Percentiles rank a stretch among this genome's conserved stretches.
phyloP scores from a whole-genome alignment of 1,284 basidiomycete species.

The Heterobasidion parviporum region DNA sequence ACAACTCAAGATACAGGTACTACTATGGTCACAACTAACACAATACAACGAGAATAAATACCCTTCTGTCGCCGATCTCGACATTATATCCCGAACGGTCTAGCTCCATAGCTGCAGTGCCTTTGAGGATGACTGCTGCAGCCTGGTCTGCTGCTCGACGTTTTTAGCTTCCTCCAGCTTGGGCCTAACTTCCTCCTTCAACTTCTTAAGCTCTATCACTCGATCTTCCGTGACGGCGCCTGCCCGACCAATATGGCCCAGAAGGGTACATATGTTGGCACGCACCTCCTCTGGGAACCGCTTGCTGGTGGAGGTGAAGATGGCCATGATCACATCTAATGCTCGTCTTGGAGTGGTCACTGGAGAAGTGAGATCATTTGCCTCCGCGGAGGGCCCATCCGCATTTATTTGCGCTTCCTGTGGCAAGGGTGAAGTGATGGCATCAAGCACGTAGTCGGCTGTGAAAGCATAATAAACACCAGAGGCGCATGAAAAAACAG shows the following conservation, averaged over 20 bases:
- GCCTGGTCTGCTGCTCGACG: conserved; percentile 8
- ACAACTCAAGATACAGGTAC: neutral
- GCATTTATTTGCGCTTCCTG: conserved; percentile 27
- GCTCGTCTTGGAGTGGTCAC: conserved; percentile 37
- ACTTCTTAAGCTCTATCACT: conserved; percentile 28
- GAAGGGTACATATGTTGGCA: conserved; percentile 62
- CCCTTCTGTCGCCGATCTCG: neutral
- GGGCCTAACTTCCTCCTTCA: conserved; percentile 42
- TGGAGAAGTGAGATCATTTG: conserved; percentile 31
- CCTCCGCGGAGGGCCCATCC: conserved; percentile 27
- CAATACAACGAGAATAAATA: neutral
- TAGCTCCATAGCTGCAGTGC: conserved; percentile 11
- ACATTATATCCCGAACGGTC: neutral
- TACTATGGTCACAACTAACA: neutral
- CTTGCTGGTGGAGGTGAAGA: conserved; percentile 43
- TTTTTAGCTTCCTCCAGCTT: conserved; percentile 33
- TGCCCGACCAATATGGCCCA: conserved; percentile 51
- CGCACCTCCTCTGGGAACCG: conserved; percentile 60
- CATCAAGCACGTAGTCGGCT: conserved; percentile 57
- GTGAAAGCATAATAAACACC: conserved; percentile 5
- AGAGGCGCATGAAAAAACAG: neutral
- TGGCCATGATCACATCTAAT: conserved; percentile 56
- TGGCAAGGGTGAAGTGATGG: conserved; percentile 44
- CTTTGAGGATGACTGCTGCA: conserved; percentile 11
- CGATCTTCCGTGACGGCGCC: conserved; percentile 31